phyloP scores from a whole-genome alignment of 129 eudicot species.

The Centaurea solstitialis region DNA sequence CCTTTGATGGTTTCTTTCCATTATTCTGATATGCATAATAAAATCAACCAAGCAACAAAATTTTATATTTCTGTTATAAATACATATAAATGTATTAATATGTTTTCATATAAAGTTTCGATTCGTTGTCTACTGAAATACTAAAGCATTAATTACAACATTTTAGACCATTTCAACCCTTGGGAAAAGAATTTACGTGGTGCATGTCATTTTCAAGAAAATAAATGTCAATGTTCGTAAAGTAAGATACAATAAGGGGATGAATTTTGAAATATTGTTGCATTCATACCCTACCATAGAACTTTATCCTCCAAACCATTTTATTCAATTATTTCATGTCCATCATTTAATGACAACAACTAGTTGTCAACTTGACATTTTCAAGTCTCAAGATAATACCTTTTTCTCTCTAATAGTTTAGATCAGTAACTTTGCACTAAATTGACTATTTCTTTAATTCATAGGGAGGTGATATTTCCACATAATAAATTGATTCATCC shows the following conservation, averaged over 20 bases:
- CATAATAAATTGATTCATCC: no score
- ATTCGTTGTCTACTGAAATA: neutral
- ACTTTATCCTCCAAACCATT: neutral
- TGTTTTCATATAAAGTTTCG: neutral
- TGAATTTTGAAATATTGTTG: conserved; percentile 17
- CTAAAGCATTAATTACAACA: neutral
- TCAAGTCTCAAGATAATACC: neutral
- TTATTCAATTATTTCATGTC: neutral
- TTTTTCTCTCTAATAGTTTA: no score
- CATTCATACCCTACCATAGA: neutral
- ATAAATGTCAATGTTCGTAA: neutral
- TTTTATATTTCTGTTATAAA: neutral
- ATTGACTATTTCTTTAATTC: neutral
- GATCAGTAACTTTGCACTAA: neutral
- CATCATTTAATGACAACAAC: neutral
- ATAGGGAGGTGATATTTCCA: no score
- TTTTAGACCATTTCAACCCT: conserved; percentile 13
- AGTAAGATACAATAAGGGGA: conserved; percentile 1
- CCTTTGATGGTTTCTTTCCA: neutral
- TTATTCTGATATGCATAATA: neutral
- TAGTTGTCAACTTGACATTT: neutral
- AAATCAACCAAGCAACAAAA: neutral
- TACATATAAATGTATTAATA: neutral
- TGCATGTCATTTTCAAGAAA: conserved; percentile 4
- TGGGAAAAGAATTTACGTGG: neutral